Percentiles rank a stretch among this genome's conserved stretches.
Evolutionary conservation across 176 grass and related monocot species (phyloP).

Genomic region (Tuctoria greenei): DNA sequence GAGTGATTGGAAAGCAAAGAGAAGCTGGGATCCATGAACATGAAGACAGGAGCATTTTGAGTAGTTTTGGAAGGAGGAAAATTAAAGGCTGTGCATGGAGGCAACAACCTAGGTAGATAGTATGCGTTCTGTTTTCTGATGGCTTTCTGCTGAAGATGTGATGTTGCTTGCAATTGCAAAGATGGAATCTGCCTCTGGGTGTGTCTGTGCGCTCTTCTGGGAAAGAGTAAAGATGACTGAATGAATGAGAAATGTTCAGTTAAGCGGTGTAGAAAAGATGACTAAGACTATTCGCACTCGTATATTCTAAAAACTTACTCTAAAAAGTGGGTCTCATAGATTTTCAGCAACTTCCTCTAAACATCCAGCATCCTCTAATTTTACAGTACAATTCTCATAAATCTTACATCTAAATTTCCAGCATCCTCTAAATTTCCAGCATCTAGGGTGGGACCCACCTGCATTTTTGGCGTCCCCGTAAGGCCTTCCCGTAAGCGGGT

Average conservation of each 20-base stretch:
- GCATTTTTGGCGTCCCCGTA: too few species aligned
- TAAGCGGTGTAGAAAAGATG: slow-evolving; percentile 14
- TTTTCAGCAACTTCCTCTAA: too few species aligned
- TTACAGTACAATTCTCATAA: too few species aligned
- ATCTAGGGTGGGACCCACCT: too few species aligned
- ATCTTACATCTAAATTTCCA: too few species aligned
- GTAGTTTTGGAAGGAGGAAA: slow-evolving; percentile 26
- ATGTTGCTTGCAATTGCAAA: slow-evolving; percentile 55
- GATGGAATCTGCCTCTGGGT: slow-evolving; percentile 32
- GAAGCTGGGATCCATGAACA: slow-evolving; percentile 37
- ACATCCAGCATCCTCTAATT: too few species aligned
- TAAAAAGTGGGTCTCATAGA: too few species aligned
- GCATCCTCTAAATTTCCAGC: too few species aligned
- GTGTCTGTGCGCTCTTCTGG: slow-evolving; percentile 4
- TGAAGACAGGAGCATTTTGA: slow-evolving; percentile 3
- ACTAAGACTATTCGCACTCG: too few species aligned
- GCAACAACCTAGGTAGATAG: background rate
- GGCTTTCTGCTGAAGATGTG: slow-evolving; percentile 44
- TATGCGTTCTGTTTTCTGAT: slow-evolving; percentile 24
- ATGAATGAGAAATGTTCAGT: slow-evolving; percentile 27
- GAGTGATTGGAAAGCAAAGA: slow-evolving; percentile 55
- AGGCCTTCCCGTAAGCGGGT: too few species aligned
- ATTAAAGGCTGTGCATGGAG: background rate
- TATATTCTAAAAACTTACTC: too few species aligned
- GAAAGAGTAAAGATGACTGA: slow-evolving; percentile 42